Conservation (phyloP, 345 rosid genomes). For the Psidium guajava region DNA sequence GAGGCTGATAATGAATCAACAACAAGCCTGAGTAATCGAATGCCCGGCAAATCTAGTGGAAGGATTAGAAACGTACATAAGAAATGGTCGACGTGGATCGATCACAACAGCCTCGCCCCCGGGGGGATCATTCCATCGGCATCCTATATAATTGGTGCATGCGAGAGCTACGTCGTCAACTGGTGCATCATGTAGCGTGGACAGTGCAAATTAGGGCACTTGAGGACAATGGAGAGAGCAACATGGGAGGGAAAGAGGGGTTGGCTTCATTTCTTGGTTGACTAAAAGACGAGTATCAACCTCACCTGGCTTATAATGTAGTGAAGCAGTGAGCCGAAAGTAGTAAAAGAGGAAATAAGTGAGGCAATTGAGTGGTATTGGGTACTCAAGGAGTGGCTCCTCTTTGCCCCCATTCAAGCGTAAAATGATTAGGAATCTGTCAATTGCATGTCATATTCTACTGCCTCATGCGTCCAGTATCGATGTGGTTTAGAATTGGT, state of each 20-base stretch:
- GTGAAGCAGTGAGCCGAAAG: background rate
- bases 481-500: background rate
- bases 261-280: slow-evolving; percentile 2
- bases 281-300: background rate
- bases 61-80: background rate
- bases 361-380: background rate
- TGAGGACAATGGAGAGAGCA: background rate
- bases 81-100: background rate
- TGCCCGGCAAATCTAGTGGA: background rate
- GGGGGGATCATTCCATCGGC: background rate
- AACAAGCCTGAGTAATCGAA: background rate
- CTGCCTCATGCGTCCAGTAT: background rate
- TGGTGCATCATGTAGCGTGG: background rate
- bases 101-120: background rate
- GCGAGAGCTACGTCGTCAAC: background rate
- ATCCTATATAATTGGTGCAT: background rate
- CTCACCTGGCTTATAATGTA: background rate
- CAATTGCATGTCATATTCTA: background rate
- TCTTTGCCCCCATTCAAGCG: background rate
- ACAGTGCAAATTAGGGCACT: background rate
- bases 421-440: background rate
- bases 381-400: background rate
- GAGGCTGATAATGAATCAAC: background rate
- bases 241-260: background rate
- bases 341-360: background rate